Conservation (phyloP, 2,329 filamentous ascomycete genomes). For the Ilyonectria robusta region DNA sequence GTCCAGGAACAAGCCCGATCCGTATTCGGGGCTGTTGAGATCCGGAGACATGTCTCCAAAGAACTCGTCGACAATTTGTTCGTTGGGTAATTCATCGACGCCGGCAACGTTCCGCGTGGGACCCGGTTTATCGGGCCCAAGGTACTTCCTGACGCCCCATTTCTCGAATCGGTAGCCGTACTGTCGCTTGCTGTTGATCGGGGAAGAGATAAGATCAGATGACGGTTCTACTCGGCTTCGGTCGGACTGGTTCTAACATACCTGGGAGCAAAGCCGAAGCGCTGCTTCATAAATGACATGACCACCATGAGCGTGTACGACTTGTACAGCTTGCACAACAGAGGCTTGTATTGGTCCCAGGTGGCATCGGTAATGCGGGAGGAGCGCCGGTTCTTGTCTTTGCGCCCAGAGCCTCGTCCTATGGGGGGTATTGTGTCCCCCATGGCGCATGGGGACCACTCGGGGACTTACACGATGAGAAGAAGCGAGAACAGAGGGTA, state of each 20-base stretch:
- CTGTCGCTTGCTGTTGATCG: slow-evolving; percentile 47
- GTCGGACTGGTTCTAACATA: slow-evolving; percentile 21
- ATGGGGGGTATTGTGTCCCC: slow-evolving; percentile 15
- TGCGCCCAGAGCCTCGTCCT: slow-evolving; percentile 19
- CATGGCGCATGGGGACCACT: slow-evolving; percentile 7
- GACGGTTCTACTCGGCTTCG: too few relatives aligned
- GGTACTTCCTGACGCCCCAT: slow-evolving; percentile 48
- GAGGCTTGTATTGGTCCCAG: slow-evolving; percentile 41
- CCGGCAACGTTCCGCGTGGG: slow-evolving; percentile 9
- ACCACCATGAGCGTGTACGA: slow-evolving; percentile 40
- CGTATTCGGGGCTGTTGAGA: background rate
- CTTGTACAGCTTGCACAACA: slow-evolving; percentile 40
- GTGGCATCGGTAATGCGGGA: slow-evolving; percentile 41
- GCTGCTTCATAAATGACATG: slow-evolving; percentile 39
- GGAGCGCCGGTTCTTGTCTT: slow-evolving; percentile 37
- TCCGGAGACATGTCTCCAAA: background rate
- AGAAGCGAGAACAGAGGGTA: too few relatives aligned
- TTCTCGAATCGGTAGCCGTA: slow-evolving; percentile 49
- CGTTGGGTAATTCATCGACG: slow-evolving; percentile 15
- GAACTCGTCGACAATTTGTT: slow-evolving; percentile 7
- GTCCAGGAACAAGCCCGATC: background rate
- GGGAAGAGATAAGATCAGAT: background rate
- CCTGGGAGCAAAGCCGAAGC: slow-evolving; percentile 37
- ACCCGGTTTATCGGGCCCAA: slow-evolving; percentile 35
- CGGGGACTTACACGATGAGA: background rate